These are phyloP conservation scores for Chaetomium olivaceum DNA, from an alignment of 2,329 filamentous ascomycete species.

Conservation along the genomic window DNA sequence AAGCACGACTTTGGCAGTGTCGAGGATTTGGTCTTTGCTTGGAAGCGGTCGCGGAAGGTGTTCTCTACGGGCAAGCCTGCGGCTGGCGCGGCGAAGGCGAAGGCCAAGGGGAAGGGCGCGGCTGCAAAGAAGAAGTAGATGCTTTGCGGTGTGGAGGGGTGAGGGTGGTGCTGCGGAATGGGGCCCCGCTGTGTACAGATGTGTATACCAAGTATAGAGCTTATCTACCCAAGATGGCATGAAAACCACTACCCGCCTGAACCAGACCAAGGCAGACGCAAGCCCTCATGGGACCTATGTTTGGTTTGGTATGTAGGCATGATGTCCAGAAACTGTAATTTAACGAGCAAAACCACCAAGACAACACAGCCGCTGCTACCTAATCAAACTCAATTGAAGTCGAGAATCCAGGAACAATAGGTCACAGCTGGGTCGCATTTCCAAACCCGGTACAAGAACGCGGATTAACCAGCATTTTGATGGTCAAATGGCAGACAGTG, in stretches of 20 bases:
- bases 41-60: conserved; percentile 45
- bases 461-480: too few relatives aligned
- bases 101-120: conserved; percentile 24
- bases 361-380: neutral
- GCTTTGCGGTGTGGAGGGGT: neutral
- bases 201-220: conserved; percentile 27
- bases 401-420: neutral
- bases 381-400: too few relatives aligned
- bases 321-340: too few relatives aligned
- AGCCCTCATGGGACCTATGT: too few relatives aligned
- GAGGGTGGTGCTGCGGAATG: neutral
- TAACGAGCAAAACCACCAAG: neutral
- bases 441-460: neutral
- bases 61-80: conserved; percentile 36
- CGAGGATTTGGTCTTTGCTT: conserved; percentile 73
- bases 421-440: neutral
- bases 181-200: conserved; percentile 5
- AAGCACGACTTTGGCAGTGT: conserved; percentile 87
- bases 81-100: conserved; percentile 29
- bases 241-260: neutral
- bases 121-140: conserved; percentile 30
- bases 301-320: too few relatives aligned
- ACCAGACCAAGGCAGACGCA: too few relatives aligned
- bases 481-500: too few relatives aligned
- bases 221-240: neutral